Percentiles rank a stretch among this genome's conserved stretches.
phyloP scores from a whole-genome alignment of 2,329 filamentous ascomycete species.

The Exophiala aquamarina region DNA sequence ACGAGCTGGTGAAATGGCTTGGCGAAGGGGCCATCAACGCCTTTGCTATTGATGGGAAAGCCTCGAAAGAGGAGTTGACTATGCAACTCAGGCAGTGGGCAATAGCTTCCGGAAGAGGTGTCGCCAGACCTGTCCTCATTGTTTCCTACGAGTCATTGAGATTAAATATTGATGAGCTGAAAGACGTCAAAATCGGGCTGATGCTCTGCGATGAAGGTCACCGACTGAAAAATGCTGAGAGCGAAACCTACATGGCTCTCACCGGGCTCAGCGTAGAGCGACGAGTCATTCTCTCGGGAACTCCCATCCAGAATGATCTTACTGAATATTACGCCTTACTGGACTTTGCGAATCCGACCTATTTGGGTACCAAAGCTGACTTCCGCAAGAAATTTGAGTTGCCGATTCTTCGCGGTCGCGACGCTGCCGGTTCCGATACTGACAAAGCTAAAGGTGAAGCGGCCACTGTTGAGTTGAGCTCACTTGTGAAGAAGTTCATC shows the following conservation, averaged over 20 bases:
- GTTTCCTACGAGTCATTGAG: constrained; percentile 96
- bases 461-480: constrained; percentile 75
- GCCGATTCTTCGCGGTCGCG: constrained; percentile 86
- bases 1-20: constrained; percentile 94
- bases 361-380: constrained; percentile 83
- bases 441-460: constrained; percentile 83
- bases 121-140: constrained; percentile 91
- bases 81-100: constrained; percentile 93
- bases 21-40: constrained; percentile 86
- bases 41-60: constrained; percentile 96
- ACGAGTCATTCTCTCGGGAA: constrained; percentile 92
- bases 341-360: constrained; percentile 91
- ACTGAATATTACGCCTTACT: constrained; percentile 96
- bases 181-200: constrained; percentile 84
- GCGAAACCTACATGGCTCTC: constrained; percentile 87
- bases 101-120: constrained; percentile 81
- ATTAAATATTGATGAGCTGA: constrained; percentile 85
- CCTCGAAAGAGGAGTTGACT: constrained; percentile 87
- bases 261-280: constrained; percentile 87
- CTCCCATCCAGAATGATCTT: constrained; percentile 97
- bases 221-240: constrained; percentile 93
- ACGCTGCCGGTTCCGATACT: constrained; percentile 81
- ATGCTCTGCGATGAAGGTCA: constrained; percentile 97
- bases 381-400: constrained; percentile 94
- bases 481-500: constrained; percentile 95